Percentiles rank a stretch among this genome's conserved stretches.
phyloP scores from a whole-genome alignment of 345 rosid genomes.

The Arabis alpina region DNA sequence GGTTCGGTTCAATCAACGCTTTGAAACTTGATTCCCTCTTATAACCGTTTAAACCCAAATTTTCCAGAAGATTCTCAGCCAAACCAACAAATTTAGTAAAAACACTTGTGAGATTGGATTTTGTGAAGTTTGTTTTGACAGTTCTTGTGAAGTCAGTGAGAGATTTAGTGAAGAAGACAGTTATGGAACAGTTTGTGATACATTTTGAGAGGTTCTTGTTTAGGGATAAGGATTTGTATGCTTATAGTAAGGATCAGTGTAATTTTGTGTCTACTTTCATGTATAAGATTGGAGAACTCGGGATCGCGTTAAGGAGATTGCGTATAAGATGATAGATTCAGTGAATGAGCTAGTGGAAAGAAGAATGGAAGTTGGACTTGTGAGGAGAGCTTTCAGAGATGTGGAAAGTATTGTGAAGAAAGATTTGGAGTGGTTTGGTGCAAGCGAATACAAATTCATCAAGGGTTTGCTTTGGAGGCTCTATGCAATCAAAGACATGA shows the following conservation, averaged over 20 bases:
- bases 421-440: background rate
- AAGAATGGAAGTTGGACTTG: slow-evolving; percentile 21
- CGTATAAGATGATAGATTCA: slow-evolving; percentile 1
- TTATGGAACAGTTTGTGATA: background rate
- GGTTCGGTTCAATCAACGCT: too few relatives aligned
- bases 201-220: background rate
- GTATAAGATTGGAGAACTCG: too few relatives aligned
- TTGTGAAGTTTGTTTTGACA: background rate
- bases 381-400: slow-evolving; percentile 19
- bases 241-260: background rate
- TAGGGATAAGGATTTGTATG: background rate
- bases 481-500: background rate
- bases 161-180: background rate
- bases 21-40: too few relatives aligned
- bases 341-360: slow-evolving; percentile 18
- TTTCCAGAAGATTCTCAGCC: too few relatives aligned
- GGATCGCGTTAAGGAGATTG: background rate
- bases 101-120: background rate
- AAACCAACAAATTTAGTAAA: too few relatives aligned
- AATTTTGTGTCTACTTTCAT: background rate
- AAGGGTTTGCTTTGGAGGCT: slow-evolving; percentile 1
- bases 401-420: slow-evolving; percentile 1
- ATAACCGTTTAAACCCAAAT: too few relatives aligned
- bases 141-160: background rate
- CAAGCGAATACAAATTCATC: background rate